phyloP scores from a whole-genome alignment of 257 asterid species.

The Fraxinus cuspidata region DNA sequence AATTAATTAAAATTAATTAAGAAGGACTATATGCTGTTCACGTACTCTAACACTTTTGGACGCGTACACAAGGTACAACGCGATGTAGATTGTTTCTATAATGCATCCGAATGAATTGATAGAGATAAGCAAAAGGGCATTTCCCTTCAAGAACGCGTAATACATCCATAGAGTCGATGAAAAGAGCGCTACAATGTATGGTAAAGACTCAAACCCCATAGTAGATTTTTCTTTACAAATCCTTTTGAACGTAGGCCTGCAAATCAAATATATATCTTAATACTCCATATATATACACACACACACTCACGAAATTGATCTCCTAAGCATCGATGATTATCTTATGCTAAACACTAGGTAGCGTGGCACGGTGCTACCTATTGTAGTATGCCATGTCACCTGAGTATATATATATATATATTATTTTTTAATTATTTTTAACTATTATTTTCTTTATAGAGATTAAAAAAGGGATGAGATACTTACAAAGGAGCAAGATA shows the following conservation, averaged over 20 bases:
- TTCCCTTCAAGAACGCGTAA: slow-evolving; percentile 60
- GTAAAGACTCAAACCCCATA: slow-evolving; percentile 63
- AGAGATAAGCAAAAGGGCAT: slow-evolving; percentile 52
- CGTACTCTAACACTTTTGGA: slow-evolving; percentile 27
- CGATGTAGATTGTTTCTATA: slow-evolving; percentile 59
- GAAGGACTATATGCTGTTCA: too few species aligned
- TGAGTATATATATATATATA: too few species aligned
- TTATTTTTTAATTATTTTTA: too few species aligned
- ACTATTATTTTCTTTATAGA: neutral
- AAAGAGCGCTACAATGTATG: slow-evolving; percentile 68
- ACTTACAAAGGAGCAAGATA: neutral
- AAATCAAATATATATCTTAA: neutral
- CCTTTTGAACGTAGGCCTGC: slow-evolving; percentile 62
- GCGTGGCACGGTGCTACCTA: too few species aligned
- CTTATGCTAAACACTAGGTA: too few species aligned
- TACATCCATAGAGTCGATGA: slow-evolving; percentile 79
- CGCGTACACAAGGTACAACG: slow-evolving; percentile 52
- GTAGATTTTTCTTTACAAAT: slow-evolving; percentile 71
- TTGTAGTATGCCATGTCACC: too few species aligned
- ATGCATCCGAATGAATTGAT: slow-evolving; percentile 69
- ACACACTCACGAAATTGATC: too few species aligned
- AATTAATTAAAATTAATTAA: neutral
- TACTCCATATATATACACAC: neutral
- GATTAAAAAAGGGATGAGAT: neutral
- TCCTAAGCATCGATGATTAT: too few species aligned